A percentile compares a stretch with the other conserved stretches of the same genome.
These are phyloP conservation scores for Sanghuangporus sanghuang DNA, from an alignment of 1,284 basidiomycete species.

Conservation along the genomic window DNA sequence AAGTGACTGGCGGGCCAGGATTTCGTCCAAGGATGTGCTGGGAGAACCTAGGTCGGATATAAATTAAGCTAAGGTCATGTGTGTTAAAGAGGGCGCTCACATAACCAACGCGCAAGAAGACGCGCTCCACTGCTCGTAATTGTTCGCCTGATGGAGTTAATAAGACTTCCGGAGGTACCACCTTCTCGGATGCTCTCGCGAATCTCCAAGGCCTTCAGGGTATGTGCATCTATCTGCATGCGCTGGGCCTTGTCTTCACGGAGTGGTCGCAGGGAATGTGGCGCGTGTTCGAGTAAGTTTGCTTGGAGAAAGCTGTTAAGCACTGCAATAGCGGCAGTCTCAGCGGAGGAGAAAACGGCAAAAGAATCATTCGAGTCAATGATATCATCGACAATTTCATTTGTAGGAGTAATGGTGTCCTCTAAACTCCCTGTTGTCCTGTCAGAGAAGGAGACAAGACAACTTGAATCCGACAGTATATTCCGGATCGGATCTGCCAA, in stretches of 20 bases:
- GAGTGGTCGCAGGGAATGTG: slow-evolving; percentile 52
- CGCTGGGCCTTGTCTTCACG: slow-evolving; percentile 52
- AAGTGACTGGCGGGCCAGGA: slow-evolving; percentile 71
- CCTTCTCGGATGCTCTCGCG: slow-evolving; percentile 74
- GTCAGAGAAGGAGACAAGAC: slow-evolving; percentile 43
- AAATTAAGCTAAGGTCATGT: background rate
- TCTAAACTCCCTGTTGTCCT: slow-evolving; percentile 14
- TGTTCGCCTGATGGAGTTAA: slow-evolving; percentile 77
- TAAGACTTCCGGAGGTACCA: slow-evolving; percentile 67
- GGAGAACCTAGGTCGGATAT: slow-evolving; percentile 60
- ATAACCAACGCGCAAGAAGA: slow-evolving; percentile 70
- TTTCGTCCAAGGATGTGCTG: slow-evolving; percentile 70
- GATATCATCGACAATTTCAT: slow-evolving; percentile 7
- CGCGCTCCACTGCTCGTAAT: slow-evolving; percentile 78
- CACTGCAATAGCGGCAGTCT: slow-evolving; percentile 58
- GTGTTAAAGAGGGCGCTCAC: slow-evolving; percentile 33
- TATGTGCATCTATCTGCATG: slow-evolving; percentile 91
- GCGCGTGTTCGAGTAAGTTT: slow-evolving; percentile 80
- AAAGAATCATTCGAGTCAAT: slow-evolving; percentile 1
- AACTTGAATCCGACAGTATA: slow-evolving; percentile 46
- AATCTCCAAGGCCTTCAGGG: slow-evolving; percentile 86
- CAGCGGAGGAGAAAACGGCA: slow-evolving; percentile 32
- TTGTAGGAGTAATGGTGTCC: background rate
- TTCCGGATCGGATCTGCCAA: slow-evolving; percentile 40
- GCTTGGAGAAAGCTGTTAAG: slow-evolving; percentile 66